phyloP scores from a whole-genome alignment of 495 filamentous ascomycete genomes.

The Physcia stellaris region DNA sequence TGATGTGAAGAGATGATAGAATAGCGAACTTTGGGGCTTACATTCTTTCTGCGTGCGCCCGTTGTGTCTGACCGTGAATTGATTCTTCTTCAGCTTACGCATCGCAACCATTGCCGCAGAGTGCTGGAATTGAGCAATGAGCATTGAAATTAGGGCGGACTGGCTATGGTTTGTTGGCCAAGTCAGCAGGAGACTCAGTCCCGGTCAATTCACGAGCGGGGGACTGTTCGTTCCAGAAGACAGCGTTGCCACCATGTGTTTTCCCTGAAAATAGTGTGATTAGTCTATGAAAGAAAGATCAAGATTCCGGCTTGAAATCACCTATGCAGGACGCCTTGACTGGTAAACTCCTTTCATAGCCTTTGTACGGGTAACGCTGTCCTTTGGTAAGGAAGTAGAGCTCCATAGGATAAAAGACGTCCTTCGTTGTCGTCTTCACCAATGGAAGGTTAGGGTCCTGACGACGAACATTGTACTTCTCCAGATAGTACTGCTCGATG shows the following conservation, averaged over 20 bases:
- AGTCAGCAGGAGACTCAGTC: no score
- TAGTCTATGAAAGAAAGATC: no score
- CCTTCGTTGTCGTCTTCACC: slow-evolving; percentile 51
- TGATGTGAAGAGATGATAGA: slow-evolving; percentile 48
- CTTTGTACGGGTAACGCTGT: slow-evolving; percentile 52
- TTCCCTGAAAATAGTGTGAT: no score
- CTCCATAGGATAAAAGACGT: slow-evolving; percentile 48
- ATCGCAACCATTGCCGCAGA: slow-evolving; percentile 20
- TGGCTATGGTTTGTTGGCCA: no score
- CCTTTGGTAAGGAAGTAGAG: slow-evolving; percentile 76
- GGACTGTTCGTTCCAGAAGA: no score
- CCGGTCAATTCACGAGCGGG: no score
- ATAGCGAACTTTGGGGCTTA: slow-evolving; percentile 76
- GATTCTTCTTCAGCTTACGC: neutral
- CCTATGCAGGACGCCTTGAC: slow-evolving; percentile 49
- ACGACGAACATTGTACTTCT: slow-evolving; percentile 39
- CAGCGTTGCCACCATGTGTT: no score
- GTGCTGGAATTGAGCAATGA: no score
- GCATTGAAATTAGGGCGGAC: no score
- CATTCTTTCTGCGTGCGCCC: slow-evolving; percentile 51
- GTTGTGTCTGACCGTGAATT: slow-evolving; percentile 36
- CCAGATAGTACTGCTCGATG: slow-evolving; percentile 64
- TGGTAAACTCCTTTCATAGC: slow-evolving; percentile 46
- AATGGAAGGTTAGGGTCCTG: slow-evolving; percentile 47
- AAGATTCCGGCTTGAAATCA: no score